Evolutionary conservation across 164 flowering plant species (phyloP), one percentile per base, ranked within the genome.

Genomic region (Magnolia changhungtana): DNA sequence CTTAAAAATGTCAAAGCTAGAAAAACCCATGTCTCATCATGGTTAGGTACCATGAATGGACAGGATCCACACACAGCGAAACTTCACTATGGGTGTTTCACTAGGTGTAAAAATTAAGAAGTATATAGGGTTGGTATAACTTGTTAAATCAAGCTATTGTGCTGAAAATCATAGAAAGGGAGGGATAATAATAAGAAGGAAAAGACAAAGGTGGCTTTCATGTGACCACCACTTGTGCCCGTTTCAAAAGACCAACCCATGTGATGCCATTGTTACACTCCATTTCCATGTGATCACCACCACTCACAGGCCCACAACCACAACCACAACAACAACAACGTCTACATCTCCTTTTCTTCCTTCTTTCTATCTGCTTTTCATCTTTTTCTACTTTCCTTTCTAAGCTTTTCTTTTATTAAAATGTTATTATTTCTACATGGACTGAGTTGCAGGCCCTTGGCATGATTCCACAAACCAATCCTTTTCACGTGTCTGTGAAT

Each of bases 381-480:
- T 51, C 21, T 55, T 55, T 55, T 55, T 55, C 61, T 55, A 37
- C 45, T 16, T 72, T 23, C 11, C 24, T n/a, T n/a, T 64, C 24
- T n/a, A 21, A 20, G 24, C 71, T 68, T 37, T 7, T 31, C 71
- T 50, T 10, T 29, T 61, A 8, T 14, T 27, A 58, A 61, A 21
- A 73, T 29, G 66, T 49, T 29, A 73, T 61, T 55, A 73, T 73
- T 73, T 61, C 67, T 61, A 27, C 67, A 61, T 58, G 58, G 67
- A 61, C 66, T 29, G 18, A 73, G 50, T 24, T 73, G 75, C 67
- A 31, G 50, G 50, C 71, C 8, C 71, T 11, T 10, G 21, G 68
- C 45, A 65, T 74, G 76, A 71, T 68, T 68, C 77, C 77, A 37
- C 16, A 65, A 64, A 67, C 51, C 72, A 67, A 52, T 75, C 72